These are phyloP conservation scores for Ceratobasidium sp. DNA, from an alignment of 1,284 basidiomycete genomes.

Conservation along the genomic window DNA sequence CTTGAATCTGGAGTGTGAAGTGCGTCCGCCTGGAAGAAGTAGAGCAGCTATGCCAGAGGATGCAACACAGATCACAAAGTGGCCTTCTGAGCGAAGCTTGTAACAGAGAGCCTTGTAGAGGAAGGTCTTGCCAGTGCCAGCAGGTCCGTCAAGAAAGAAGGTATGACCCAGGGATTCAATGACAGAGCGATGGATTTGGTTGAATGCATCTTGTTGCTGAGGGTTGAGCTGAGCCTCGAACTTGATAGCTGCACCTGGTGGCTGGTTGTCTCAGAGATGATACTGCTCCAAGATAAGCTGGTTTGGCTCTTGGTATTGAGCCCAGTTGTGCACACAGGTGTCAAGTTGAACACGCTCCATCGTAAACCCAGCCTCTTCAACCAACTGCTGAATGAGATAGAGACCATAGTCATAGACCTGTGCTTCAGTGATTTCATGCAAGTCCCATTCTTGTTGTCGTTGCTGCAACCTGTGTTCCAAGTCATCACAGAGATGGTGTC, in stretches of 20 bases:
- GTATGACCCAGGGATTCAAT: constrained; percentile 48
- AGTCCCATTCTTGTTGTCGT: constrained; percentile 48
- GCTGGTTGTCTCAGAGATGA: constrained; percentile 53
- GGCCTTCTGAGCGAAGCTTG: constrained; percentile 50
- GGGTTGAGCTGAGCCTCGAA: constrained; percentile 54
- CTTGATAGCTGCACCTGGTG: constrained; percentile 46
- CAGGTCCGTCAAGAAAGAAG: constrained; percentile 62
- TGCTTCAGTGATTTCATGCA: constrained; percentile 51
- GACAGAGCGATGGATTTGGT: constrained; percentile 55
- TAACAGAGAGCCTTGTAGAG: constrained; percentile 58
- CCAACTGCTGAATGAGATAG: constrained; percentile 54
- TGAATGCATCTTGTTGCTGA: constrained; percentile 56
- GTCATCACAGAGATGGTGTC: constrained; percentile 58
- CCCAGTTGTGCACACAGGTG: constrained; percentile 53
- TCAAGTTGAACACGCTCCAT: constrained; percentile 56
- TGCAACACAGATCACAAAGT: constrained; percentile 60
- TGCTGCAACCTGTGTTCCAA: constrained; percentile 18
- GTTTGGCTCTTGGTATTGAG: constrained; percentile 50
- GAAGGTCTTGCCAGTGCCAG: constrained; percentile 64
- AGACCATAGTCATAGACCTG: constrained; percentile 60
- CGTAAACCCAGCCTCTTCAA: constrained; percentile 51
- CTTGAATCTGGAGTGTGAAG: constrained; percentile 60
- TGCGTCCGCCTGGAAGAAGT: constrained; percentile 58
- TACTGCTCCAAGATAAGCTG: constrained; percentile 58
- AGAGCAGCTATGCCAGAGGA: constrained; percentile 62